These are phyloP conservation scores for Pyrenula aspistea DNA, from an alignment of 495 filamentous ascomycete genomes.

Conservation along the genomic window DNA sequence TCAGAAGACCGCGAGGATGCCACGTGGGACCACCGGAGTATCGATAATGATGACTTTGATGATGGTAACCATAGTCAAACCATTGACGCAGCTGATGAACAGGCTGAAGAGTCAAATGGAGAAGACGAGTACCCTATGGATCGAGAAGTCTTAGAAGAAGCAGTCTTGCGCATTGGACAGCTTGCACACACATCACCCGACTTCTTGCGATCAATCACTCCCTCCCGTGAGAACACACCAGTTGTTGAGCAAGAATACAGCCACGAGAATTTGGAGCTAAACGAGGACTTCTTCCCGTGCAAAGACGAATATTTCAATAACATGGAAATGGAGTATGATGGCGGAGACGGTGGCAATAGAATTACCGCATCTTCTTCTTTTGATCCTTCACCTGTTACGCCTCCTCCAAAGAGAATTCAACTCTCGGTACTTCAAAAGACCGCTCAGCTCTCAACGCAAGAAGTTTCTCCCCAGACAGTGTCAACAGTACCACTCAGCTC, in stretches of 20 bases:
- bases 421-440: background rate
- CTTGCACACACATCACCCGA: background rate
- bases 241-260: background rate
- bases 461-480: background rate
- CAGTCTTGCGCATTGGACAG: background rate
- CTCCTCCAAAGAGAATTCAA: background rate
- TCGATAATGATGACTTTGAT: too few relatives aligned
- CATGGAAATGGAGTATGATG: background rate
- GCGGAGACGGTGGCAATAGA: background rate
- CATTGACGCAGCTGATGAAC: too few relatives aligned
- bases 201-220: background rate
- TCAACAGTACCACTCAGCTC: background rate
- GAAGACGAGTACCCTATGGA: background rate
- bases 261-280: background rate
- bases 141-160: background rate
- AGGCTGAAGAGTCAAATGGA: too few relatives aligned
- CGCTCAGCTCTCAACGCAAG: background rate
- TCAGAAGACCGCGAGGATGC: too few relatives aligned
- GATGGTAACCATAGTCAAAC: too few relatives aligned
- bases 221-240: background rate
- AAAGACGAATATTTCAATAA: background rate
- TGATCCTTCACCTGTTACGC: background rate
- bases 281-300: background rate
- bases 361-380: background rate
- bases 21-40: too few relatives aligned